Evolutionary conservation across 352 stramenopile genomes (phyloP).

Genomic region (Phytophthora fragariae): DNA sequence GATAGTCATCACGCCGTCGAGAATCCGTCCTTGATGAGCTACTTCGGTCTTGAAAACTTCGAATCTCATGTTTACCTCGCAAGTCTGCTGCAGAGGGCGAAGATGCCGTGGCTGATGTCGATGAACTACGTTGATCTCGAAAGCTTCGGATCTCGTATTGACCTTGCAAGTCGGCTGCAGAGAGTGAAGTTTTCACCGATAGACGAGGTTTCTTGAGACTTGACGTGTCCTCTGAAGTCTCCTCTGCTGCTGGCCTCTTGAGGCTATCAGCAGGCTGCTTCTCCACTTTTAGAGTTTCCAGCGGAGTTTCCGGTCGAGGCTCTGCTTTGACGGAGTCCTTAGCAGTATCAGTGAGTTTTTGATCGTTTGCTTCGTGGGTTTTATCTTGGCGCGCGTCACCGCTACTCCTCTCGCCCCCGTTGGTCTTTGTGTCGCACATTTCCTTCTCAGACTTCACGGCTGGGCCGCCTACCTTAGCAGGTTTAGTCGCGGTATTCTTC

Average conservation of each 20-base stretch:
- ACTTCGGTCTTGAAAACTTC: conserved; percentile 29
- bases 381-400: conserved; percentile 9
- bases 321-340: conserved; percentile 11
- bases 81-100: conserved; percentile 17
- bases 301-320: neutral
- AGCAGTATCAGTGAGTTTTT: conserved; percentile 4
- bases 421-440: neutral
- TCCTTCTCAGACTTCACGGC: conserved; percentile 1
- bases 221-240: conserved; percentile 1
- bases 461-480: conserved; percentile 17
- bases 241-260: conserved; percentile 28
- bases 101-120: neutral
- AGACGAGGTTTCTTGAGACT: conserved; percentile 34
- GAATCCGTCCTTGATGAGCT: conserved; percentile 25
- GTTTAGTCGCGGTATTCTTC: conserved; percentile 17
- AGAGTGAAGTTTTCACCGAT: conserved; percentile 7
- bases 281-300: conserved; percentile 8
- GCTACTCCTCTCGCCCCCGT: neutral
- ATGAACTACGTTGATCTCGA: conserved; percentile 18
- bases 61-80: conserved; percentile 33
- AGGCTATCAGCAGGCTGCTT: conserved; percentile 23
- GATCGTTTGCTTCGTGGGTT: conserved; percentile 3
- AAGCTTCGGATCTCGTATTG: conserved; percentile 37
- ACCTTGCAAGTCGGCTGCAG: conserved; percentile 21
- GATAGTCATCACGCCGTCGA: conserved; percentile 21